Conservation (phyloP, 306 rosid species). For the Erythrophleum fordii region DNA sequence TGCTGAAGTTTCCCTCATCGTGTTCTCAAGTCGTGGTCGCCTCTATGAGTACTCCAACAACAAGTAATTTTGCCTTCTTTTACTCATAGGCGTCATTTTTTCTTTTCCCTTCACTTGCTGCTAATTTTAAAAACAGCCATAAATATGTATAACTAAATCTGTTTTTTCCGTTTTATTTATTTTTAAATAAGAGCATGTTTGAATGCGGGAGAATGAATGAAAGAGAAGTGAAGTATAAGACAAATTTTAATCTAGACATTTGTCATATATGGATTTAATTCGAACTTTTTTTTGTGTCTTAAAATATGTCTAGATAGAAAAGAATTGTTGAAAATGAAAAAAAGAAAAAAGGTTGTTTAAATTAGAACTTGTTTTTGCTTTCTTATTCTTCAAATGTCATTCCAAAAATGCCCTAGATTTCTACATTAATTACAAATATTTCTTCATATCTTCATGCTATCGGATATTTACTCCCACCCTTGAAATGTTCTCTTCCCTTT, state of each 20-base stretch:
- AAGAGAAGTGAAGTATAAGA: background rate
- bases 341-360: too few relatives aligned
- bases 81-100: too few relatives aligned
- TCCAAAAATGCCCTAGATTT: background rate
- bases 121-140: too few relatives aligned
- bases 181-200: background rate
- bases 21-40: conserved; percentile 92
- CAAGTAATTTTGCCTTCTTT: conserved; percentile 48
- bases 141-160: background rate
- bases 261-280: background rate
- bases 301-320: background rate
- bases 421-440: background rate
- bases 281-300: background rate
- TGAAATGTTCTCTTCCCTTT: too few relatives aligned
- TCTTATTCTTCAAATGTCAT: background rate
- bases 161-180: background rate
- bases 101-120: too few relatives aligned
- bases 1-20: conserved; percentile 88
- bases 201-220: background rate
- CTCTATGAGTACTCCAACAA: conserved; percentile 88
- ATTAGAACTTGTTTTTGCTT: background rate
- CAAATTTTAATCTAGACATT: background rate
- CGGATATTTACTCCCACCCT: background rate
- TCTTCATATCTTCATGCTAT: background rate
- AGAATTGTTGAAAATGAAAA: background rate